These are phyloP conservation scores for Camellia granthamiana DNA, from an alignment of 148 eudicot genomes.

Conservation along the genomic window DNA sequence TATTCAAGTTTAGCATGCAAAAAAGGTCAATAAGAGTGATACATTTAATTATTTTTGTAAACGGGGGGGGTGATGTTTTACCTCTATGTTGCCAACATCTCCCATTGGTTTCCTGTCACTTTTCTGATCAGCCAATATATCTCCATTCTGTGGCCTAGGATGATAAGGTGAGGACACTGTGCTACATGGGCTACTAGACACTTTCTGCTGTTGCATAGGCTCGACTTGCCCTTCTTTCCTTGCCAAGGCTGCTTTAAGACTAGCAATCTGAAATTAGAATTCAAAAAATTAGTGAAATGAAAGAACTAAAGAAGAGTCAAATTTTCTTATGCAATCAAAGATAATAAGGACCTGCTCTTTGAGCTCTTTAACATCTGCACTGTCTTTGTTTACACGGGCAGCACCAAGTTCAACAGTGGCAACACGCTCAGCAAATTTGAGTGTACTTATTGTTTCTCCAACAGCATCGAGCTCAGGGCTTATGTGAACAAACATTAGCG, in stretches of 20 bases:
- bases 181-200: conserved; percentile 48
- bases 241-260: conserved; percentile 84
- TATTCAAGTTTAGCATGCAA: background rate
- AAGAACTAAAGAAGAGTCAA: background rate
- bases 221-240: conserved; percentile 60
- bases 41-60: background rate
- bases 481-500: conserved; percentile 98
- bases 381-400: conserved; percentile 81
- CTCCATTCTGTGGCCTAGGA: conserved; percentile 35
- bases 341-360: conserved; percentile 69
- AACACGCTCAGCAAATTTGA: conserved; percentile 97
- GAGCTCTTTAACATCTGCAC: conserved; percentile 85
- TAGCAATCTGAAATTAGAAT: conserved; percentile 58
- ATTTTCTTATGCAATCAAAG: background rate
- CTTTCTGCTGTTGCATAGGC: conserved; percentile 36
- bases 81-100: conserved; percentile 80
- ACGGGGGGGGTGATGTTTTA: conserved; percentile 17
- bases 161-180: conserved; percentile 42
- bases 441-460: conserved; percentile 94
- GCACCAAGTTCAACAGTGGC: conserved; percentile 98
- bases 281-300: background rate
- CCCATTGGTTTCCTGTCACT: conserved; percentile 61
- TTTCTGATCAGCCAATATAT: conserved; percentile 29
- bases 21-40: background rate
- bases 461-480: conserved; percentile 90